Percentiles rank a stretch among this genome's conserved stretches.
Evolutionary conservation across 257 asterid species (phyloP).

Genomic region (Gardenia jasminoides): DNA sequence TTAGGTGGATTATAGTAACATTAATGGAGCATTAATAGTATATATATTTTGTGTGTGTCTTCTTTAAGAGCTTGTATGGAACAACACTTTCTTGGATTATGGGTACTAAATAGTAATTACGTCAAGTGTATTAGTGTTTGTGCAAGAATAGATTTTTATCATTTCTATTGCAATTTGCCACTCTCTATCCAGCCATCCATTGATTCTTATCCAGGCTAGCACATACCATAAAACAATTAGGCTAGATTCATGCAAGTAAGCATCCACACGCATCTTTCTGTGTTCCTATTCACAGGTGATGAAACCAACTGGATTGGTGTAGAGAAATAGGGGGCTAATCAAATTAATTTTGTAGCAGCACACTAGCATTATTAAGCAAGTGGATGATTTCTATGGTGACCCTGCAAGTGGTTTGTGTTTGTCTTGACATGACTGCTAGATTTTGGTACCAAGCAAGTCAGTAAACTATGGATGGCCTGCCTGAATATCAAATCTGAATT

Average conservation of each 20-base stretch:
- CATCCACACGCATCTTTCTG: background rate
- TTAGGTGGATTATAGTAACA: too few relatives aligned
- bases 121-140: background rate
- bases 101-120: too few relatives aligned
- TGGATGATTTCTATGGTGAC: background rate
- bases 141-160: too few relatives aligned
- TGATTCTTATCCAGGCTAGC: too few relatives aligned
- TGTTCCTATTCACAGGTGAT: background rate
- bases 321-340: background rate
- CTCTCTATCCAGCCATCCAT: too few relatives aligned
- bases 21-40: too few relatives aligned
- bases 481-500: background rate
- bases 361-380: too few relatives aligned
- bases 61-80: background rate
- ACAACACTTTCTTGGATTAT: too few relatives aligned
- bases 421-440: background rate
- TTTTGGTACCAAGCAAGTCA: background rate
- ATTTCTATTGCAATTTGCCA: too few relatives aligned
- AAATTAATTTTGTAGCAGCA: too few relatives aligned
- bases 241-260: background rate
- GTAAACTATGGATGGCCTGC: background rate
- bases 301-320: background rate
- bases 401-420: slow-evolving; percentile 1
- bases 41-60: too few relatives aligned
- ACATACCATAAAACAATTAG: background rate